Conservation (phyloP, 148 eudicot species). For the Suaeda aralocaspica region DNA sequence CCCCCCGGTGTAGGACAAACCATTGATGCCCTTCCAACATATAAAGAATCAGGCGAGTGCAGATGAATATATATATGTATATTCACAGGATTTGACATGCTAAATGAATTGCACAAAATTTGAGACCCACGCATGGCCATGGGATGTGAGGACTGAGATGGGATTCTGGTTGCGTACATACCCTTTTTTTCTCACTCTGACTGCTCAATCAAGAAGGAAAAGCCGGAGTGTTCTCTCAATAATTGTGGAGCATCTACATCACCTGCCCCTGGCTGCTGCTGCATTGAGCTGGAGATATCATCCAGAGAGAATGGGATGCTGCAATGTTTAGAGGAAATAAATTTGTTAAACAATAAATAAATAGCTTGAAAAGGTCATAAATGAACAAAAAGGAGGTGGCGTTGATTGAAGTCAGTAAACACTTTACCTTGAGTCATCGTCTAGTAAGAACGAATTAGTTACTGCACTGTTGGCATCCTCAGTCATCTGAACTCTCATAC, state of each 20-base stretch:
- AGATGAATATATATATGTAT: constrained; percentile 20
- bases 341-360: background rate
- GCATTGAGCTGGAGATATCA: constrained; percentile 82
- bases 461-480: constrained; percentile 90
- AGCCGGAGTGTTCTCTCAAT: constrained; percentile 85
- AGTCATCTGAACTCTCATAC: constrained; percentile 94
- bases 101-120: constrained; percentile 12
- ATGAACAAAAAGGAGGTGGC: background rate
- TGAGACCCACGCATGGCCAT: background rate
- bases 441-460: constrained; percentile 90
- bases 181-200: constrained; percentile 29
- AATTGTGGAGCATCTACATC: constrained; percentile 84
- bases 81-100: constrained; percentile 24
- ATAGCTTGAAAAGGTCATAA: background rate
- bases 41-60: constrained; percentile 21
- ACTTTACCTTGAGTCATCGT: constrained; percentile 88
- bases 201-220: constrained; percentile 68
- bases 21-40: constrained; percentile 29
- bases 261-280: constrained; percentile 49
- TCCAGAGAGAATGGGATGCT: constrained; percentile 96
- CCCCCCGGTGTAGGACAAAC: constrained; percentile 25
- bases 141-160: constrained; percentile 3
- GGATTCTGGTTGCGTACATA: background rate
- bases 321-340: constrained; percentile 27
- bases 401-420: background rate